Evolutionary conservation across 73 alveolate species (phyloP).

Genomic region (Paramecium biaurelia): DNA sequence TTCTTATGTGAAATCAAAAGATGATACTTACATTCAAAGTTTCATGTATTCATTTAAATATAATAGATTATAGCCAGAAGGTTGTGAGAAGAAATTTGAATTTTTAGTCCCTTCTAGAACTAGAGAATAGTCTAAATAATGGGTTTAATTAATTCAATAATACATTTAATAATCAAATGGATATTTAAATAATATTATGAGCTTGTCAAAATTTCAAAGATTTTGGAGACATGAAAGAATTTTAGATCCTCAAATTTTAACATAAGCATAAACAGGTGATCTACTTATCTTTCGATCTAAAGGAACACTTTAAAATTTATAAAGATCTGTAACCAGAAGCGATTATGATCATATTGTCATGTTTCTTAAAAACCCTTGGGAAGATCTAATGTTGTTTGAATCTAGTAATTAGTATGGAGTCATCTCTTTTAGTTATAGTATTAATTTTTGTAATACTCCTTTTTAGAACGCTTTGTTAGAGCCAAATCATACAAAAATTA

Average conservation of each 20-base stretch:
- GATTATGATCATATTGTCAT: slow-evolving; percentile 46
- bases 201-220: neutral
- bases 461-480: neutral
- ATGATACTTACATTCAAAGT: neutral
- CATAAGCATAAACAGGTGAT: slow-evolving; percentile 41
- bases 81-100: slow-evolving; percentile 1
- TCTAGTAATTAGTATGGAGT: slow-evolving; percentile 44
- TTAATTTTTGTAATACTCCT: neutral
- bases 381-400: neutral
- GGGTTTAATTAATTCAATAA: neutral
- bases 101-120: neutral
- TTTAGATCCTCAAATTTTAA: neutral
- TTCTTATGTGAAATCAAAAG: neutral
- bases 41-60: neutral
- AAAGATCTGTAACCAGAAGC: slow-evolving; percentile 40
- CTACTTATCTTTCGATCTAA: neutral
- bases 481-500: neutral
- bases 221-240: slow-evolving; percentile 55
- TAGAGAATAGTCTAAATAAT: neutral
- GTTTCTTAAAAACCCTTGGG: slow-evolving; percentile 16
- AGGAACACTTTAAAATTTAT: neutral
- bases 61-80: slow-evolving; percentile 35
- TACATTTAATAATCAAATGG: slow-evolving; percentile 3
- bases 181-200: neutral
- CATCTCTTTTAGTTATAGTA: slow-evolving; percentile 23